Percentiles rank a stretch among this genome's conserved stretches.
Conservation (phyloP, 2,329 filamentous ascomycete genomes). For the Sphaerostilbella broomeana region DNA sequence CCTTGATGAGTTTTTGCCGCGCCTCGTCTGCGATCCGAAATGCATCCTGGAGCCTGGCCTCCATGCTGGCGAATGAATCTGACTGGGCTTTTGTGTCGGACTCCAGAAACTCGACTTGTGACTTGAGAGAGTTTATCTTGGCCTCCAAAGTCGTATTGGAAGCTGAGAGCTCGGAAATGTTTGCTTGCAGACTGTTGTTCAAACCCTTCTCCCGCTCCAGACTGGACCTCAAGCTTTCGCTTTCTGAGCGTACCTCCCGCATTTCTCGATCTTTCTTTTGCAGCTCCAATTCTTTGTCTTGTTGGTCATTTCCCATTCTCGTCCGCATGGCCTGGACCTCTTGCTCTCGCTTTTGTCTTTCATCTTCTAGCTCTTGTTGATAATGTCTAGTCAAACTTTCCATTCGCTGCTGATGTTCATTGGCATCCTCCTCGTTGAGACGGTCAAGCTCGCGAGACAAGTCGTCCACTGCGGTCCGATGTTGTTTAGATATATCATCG, state of each 20-base stretch:
- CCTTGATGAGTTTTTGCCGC: slow-evolving; percentile 76
- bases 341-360: slow-evolving; percentile 49
- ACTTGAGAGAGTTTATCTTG: slow-evolving; percentile 66
- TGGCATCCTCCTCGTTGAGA: slow-evolving; percentile 40
- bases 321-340: slow-evolving; percentile 60
- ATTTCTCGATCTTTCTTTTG: slow-evolving; percentile 50
- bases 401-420: slow-evolving; percentile 61
- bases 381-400: slow-evolving; percentile 57
- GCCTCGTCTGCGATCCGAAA: slow-evolving; percentile 61
- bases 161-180: slow-evolving; percentile 51
- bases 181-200: slow-evolving; percentile 47
- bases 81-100: slow-evolving; percentile 86
- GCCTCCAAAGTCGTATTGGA: slow-evolving; percentile 65
- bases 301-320: slow-evolving; percentile 44
- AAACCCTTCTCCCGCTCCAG: slow-evolving; percentile 58
- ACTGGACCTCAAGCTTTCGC: slow-evolving; percentile 42
- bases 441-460: slow-evolving; percentile 40
- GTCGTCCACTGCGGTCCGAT: slow-evolving; percentile 27
- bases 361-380: slow-evolving; percentile 59
- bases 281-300: slow-evolving; percentile 41
- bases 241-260: slow-evolving; percentile 37
- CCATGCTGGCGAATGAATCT: slow-evolving; percentile 74
- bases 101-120: slow-evolving; percentile 82
- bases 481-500: slow-evolving; percentile 31
- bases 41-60: slow-evolving; percentile 73